Evolutionary conservation across 148 eudicot genomes (phyloP).

Genomic region (Rhododendron ovatum): DNA sequence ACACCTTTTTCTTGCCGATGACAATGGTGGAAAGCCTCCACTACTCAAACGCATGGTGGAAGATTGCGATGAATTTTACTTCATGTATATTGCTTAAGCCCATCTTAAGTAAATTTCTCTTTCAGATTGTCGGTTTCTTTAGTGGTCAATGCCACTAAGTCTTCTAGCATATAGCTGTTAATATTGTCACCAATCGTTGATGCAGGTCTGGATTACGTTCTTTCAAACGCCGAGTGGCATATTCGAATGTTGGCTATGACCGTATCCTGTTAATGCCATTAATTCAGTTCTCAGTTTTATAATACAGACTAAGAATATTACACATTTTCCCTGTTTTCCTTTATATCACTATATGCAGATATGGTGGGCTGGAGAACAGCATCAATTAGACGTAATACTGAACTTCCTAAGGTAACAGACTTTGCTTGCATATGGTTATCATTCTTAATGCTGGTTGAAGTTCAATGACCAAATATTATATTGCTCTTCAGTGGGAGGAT

Average conservation of each 20-base stretch:
- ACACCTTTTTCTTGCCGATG: slow-evolving; percentile 85
- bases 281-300: background rate
- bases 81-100: slow-evolving; percentile 50
- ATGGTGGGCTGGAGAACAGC: slow-evolving; percentile 99
- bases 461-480: slow-evolving; percentile 16
- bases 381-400: slow-evolving; percentile 69
- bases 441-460: slow-evolving; percentile 1
- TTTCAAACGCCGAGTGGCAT: slow-evolving; percentile 81
- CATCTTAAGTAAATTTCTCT: slow-evolving; percentile 1
- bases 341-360: slow-evolving; percentile 44
- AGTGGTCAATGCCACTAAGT: background rate
- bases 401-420: slow-evolving; percentile 76
- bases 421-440: slow-evolving; percentile 11
- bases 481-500: slow-evolving; percentile 43
- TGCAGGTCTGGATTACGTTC: slow-evolving; percentile 84
- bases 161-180: background rate
- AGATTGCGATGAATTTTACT: slow-evolving; percentile 55
- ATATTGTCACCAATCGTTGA: slow-evolving; percentile 5
- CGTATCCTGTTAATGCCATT: slow-evolving; percentile 60
- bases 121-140: background rate
- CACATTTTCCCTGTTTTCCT: slow-evolving; percentile 30
- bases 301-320: background rate
- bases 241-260: slow-evolving; percentile 93
- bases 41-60: slow-evolving; percentile 84
- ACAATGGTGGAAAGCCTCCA: slow-evolving; percentile 83